Evolutionary conservation across 108 stramenopile species (phyloP).

Genomic region (Skeletonema potamos): DNA sequence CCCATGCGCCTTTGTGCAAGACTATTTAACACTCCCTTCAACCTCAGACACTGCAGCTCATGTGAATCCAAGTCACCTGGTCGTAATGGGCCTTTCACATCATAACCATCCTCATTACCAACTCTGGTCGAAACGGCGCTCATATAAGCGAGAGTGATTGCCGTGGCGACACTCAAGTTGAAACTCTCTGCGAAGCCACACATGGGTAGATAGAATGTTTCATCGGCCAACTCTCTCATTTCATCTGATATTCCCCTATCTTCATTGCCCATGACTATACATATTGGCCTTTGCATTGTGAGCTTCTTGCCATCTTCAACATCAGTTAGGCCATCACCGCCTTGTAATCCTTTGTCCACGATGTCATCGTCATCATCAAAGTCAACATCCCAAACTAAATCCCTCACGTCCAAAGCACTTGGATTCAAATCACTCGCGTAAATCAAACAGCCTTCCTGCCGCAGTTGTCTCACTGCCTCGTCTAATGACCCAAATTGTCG

Average conservation of each 20-base stretch:
- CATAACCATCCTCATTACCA: slow-evolving; percentile 3
- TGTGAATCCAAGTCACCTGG: slow-evolving; percentile 76
- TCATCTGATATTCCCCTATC: slow-evolving; percentile 75
- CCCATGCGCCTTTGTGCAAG: slow-evolving; percentile 64
- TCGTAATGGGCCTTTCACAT: slow-evolving; percentile 58
- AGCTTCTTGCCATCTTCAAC: background rate
- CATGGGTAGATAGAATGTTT: slow-evolving; percentile 85
- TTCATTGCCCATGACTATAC: slow-evolving; percentile 94
- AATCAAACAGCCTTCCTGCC: slow-evolving; percentile 62
- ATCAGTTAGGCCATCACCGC: background rate
- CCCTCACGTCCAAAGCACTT: slow-evolving; percentile 62
- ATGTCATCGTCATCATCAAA: slow-evolving; percentile 9
- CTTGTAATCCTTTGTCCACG: background rate
- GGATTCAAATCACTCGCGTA: slow-evolving; percentile 76
- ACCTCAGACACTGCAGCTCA: slow-evolving; percentile 63
- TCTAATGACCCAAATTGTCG: slow-evolving; percentile 37
- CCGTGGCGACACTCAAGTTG: slow-evolving; percentile 88
- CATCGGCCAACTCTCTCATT: slow-evolving; percentile 68
- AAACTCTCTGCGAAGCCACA: slow-evolving; percentile 89
- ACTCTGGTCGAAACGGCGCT: slow-evolving; percentile 51
- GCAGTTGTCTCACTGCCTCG: slow-evolving; percentile 25
- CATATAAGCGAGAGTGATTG: slow-evolving; percentile 81
- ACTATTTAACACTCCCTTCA: slow-evolving; percentile 70
- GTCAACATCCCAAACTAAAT: slow-evolving; percentile 68
- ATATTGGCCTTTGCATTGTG: slow-evolving; percentile 55